Evolutionary conservation across 345 rosid species (phyloP).

Genomic region (Moringa oleifera): DNA sequence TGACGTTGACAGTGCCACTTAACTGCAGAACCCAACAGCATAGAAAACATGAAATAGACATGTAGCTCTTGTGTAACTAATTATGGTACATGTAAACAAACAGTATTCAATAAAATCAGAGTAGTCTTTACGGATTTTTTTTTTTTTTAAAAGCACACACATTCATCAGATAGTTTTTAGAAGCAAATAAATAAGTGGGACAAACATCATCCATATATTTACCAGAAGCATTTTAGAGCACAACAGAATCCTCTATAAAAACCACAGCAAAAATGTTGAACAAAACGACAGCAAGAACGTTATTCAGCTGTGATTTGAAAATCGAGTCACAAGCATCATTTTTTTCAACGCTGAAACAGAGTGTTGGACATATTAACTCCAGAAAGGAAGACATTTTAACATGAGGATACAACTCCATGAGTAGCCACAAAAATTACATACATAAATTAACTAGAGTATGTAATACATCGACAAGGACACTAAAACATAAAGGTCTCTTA

Average conservation of each 20-base stretch:
- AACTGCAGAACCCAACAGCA: not conserved
- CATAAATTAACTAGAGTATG: not conserved
- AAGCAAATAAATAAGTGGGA: too few species aligned
- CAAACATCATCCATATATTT: too few species aligned
- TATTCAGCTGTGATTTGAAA: too few species aligned
- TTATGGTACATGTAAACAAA: not conserved
- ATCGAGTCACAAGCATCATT: too few species aligned
- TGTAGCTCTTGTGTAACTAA: not conserved
- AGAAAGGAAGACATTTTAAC: not conserved
- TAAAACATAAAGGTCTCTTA: not conserved
- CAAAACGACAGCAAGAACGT: too few species aligned
- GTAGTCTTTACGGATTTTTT: too few species aligned
- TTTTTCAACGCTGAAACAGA: too few species aligned
- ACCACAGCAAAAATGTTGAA: too few species aligned
- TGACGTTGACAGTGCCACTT: not conserved
- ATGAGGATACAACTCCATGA: not conserved
- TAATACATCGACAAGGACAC: not conserved
- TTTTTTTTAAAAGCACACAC: too few species aligned
- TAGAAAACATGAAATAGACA: conserved; percentile 4
- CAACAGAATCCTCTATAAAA: not conserved
- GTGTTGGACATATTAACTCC: too few species aligned
- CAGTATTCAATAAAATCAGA: too few species aligned
- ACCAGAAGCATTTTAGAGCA: too few species aligned
- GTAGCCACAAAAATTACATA: not conserved
- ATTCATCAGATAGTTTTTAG: not conserved